Evolutionary conservation across 2,329 filamentous ascomycete species (phyloP), one percentile per base, ranked within the genome.

Genomic region (Blastomyces silverae): DNA sequence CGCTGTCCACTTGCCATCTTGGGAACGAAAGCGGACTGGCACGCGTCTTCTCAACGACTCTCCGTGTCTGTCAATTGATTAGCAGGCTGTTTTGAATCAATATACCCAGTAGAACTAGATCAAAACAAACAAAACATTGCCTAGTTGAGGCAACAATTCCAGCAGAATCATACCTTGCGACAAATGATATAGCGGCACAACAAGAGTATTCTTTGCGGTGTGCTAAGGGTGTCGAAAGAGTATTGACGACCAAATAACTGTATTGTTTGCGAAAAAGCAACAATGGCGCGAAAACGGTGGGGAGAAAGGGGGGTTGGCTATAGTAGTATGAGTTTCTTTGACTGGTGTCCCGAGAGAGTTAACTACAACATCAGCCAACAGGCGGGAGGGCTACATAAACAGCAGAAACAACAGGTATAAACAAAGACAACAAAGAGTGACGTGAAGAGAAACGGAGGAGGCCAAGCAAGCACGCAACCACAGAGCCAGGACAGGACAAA

Each of bases 1-100:
- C 89, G 87, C 73, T 88, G 85, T 84, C 76, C 77, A 44, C 57
- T 59, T 79, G 72, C 84, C 82, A 75, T 80, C 83, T 61, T 61
- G 7, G 2, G 37, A 28, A 56, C 17, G 53, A 48, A 48, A 10
- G 42, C 20, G 10, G 42, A n/a, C 7, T 48, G 17, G 34, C 58
- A 48, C 58, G 58, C 58, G 42, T 15, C 13, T 50, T 48, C 1
- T 34, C 22, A n/a, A 28, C 28, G 2, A 22, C n/a, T 20, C 20
- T 22, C 56, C 20, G 42, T 31, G 3, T 61, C 22, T 61, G n/a
- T 48, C 58, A 28, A 48, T 61, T 48, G 44, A 42, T 61, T 34
- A 48, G 42, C 42, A 48, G 34, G 25, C 58, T 61, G 17, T 42
- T 25, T 42, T 4, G 37, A 46, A 25, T 25, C 34, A 17, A 22